Base-by-base conservation (phyloP, 1,284 basidiomycete genomes). In the Termitomyces sp. region DNA sequence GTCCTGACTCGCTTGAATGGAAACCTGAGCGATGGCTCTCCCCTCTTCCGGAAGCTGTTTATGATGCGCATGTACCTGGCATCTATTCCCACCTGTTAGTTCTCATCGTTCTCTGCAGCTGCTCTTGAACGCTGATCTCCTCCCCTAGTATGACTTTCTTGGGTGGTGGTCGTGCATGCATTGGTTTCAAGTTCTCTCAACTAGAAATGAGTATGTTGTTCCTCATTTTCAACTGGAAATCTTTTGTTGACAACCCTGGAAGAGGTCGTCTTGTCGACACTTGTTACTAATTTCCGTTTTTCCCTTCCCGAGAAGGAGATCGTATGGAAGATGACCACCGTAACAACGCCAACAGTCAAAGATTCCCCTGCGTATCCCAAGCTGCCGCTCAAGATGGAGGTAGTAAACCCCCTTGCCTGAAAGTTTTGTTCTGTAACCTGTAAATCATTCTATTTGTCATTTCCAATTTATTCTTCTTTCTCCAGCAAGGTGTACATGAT, bases 161-260 rank as follows among this genome's bases (percentile, higher is more conserved):
- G 9, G 57, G 54, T 46, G 57, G 57, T 13, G 52, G 54, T 18
- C 37, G 55, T 6, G 46, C 56, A 8, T 58, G 57, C 46, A 56
- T 58, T 28, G 64, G 66, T 8, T 65, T 66, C 50, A 65, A 65
- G 44, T 66, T 67, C 46, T 62, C 63, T 6, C 41, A 55, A 31
- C 31, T 55, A 14, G 66, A 67, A 55, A 68, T 66, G 59, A 66
- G 63, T 65, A 44, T 9, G 61, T 58, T 13, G 5, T 46, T 18
- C 1, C 39, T 37, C 30, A 45, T 16, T 10, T 26, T 21, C 42
- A 3, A 2, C 21, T 38, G 33, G 1, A 31, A 19, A 21, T 8
- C 16, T n/a, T 16, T 33, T n/a, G 34, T 38, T 37, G 3, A n/a
- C 18, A 26, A 45, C 2, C n/a, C 5, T 47, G 24, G 38, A 43